Percentiles rank a stretch among this genome's conserved stretches.
phyloP scores from a whole-genome alignment of 148 eudicot species.

The Pouteria glomerata region DNA sequence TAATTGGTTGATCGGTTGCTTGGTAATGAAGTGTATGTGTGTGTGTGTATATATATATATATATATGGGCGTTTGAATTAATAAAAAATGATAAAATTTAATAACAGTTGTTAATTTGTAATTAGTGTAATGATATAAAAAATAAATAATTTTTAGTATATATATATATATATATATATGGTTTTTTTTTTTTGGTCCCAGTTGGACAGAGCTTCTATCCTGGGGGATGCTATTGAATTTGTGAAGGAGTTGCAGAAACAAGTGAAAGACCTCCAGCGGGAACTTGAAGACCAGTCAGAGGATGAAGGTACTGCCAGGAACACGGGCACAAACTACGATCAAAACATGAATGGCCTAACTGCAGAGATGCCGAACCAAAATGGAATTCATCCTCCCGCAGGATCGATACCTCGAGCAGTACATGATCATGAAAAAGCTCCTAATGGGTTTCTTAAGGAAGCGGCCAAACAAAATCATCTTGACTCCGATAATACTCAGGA shows the following conservation, averaged over 20 bases:
- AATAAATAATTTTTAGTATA: no score
- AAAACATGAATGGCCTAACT: conserved; percentile 11
- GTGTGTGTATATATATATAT: no score
- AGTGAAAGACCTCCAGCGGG: conserved; percentile 57
- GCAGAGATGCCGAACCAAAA: conserved; percentile 21
- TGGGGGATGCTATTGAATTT: conserved; percentile 86
- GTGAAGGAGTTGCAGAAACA: conserved; percentile 75
- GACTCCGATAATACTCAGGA: conserved; percentile 44
- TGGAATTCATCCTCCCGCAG: conserved; percentile 28
- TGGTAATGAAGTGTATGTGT: no score
- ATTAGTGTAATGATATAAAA: background rate
- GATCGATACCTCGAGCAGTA: conserved; percentile 17
- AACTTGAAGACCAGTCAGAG: conserved; percentile 68
- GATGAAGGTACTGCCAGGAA: conserved; percentile 46
- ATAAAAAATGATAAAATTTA: no score
- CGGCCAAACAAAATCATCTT: conserved; percentile 26
- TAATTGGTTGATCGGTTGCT: no score
- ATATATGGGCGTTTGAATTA: no score
- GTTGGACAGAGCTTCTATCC: conserved; percentile 91
- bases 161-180: no score
- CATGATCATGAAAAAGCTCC: conserved; percentile 30
- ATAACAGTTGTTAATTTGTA: no score
- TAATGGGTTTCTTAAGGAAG: conserved; percentile 28
- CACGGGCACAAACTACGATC: background rate
- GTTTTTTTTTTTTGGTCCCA: conserved; percentile 11